Base-by-base conservation (phyloP, 495 filamentous ascomycete genomes). In the Corynascus novoguineensis region DNA sequence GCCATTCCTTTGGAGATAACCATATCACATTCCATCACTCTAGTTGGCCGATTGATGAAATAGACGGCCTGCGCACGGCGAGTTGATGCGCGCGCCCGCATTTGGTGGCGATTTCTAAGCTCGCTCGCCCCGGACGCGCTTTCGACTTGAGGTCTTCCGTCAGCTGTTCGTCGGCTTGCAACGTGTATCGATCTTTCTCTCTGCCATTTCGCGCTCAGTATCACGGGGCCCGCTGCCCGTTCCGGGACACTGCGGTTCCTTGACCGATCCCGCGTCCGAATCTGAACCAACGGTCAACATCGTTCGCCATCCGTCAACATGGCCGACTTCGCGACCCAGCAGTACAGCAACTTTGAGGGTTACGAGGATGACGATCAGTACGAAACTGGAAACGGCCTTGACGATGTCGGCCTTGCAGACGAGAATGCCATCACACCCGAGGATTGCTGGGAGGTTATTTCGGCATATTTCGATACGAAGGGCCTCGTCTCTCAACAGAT, bases 401-500 rank as follows among this genome's bases (percentile, higher is more conserved):
- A 86, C 48, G 86, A 92, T 51, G 83, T 87, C 44, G 83, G 79
- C 25, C 85, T 88, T 60, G 84, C 81, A 2, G 86, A 87, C 45
- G 91, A 96, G 69, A 90, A 96, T 69, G 93, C 76, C 35, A 91
- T 92, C 68, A 88, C 86, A 2, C 89, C 92, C 41, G 93, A 97
- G 73, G 93, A 97, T 70, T 95, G 89, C 74, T 99, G 93, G 93
- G 86, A 86, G 44, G 95, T 97, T 65, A 96, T 99, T 68, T 88
- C 87, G 27, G 86, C 95, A 1, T 97, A 97, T 76, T 97, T 99
- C 74, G 90, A 96, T 58, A 76, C 78, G 44, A 97, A 97, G 74
- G 92, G 95, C 64, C 81, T 99, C 21, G 95, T 97, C 11, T 95
- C 95, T 4, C 95, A 97, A 69, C 93, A 99, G 75, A 81, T 97